Evolutionary conservation across 2,329 filamentous ascomycete species (phyloP).

Genomic region (Cordyceps sp.): DNA sequence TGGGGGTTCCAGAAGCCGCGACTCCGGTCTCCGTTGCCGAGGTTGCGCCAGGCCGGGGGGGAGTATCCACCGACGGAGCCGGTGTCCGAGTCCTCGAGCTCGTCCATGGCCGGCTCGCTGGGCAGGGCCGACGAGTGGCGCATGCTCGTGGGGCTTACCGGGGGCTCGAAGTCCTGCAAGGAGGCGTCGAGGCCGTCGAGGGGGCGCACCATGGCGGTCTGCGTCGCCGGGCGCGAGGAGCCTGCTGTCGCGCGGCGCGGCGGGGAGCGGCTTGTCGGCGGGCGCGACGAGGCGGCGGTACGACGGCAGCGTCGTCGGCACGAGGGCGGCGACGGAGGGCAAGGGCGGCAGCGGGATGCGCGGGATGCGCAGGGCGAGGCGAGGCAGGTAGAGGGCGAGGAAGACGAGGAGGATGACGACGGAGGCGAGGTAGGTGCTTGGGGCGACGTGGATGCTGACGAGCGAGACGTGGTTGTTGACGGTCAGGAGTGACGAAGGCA

Average conservation of each 20-base stretch:
- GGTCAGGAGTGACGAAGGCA: conserved; percentile 42
- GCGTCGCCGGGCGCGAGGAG: conserved; percentile 8
- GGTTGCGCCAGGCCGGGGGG: conserved; percentile 43
- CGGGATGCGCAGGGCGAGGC: conserved; percentile 16
- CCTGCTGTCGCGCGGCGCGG: conserved; percentile 8
- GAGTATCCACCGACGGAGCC: conserved; percentile 39
- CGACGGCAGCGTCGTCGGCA: neutral
- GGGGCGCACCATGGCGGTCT: conserved; percentile 13
- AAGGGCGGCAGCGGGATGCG: conserved; percentile 15
- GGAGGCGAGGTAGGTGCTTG: conserved; percentile 38
- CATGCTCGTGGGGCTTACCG: conserved; percentile 18
- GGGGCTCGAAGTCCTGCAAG: conserved; percentile 36
- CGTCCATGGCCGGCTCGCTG: conserved; percentile 18
- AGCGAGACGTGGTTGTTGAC: conserved; percentile 46
- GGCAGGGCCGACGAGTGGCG: conserved; percentile 15
- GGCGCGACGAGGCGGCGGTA: conserved; percentile 5
- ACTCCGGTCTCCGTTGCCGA: conserved; percentile 40
- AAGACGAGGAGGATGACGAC: conserved; percentile 33
- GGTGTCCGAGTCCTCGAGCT: conserved; percentile 26
- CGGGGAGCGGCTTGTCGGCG: conserved; percentile 11
- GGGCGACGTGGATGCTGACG: conserved; percentile 40
- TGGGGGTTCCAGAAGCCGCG: conserved; percentile 37
- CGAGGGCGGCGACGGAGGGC: conserved; percentile 3
- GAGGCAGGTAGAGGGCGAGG: conserved; percentile 28
- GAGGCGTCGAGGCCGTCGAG: conserved; percentile 31